These are phyloP conservation scores for Russula abietina DNA, from an alignment of 768 basidiomycete genomes.

Conservation along the genomic window DNA sequence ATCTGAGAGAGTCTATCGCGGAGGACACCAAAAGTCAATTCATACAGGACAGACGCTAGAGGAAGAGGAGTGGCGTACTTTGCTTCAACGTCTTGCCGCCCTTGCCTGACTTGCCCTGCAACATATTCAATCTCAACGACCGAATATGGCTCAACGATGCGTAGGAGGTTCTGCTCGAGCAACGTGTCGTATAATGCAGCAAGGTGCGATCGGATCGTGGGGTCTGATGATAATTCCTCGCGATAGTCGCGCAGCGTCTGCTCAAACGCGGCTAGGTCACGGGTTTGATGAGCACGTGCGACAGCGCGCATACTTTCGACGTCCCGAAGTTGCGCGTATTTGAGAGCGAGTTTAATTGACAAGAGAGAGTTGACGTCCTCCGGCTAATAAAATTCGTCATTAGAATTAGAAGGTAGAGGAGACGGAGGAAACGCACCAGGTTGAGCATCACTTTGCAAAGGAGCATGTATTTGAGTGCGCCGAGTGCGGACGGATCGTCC, in stretches of 20 bases:
- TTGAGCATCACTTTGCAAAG: constrained; percentile 98
- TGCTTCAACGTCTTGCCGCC: constrained; percentile 79
- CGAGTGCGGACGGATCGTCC: constrained; percentile 60
- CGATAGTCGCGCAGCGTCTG: constrained; percentile 80
- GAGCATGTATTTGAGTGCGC: constrained; percentile 95
- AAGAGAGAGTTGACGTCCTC: constrained; percentile 89
- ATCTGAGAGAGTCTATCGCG: constrained; percentile 80
- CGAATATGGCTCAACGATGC: constrained; percentile 95
- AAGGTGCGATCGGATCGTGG: constrained; percentile 92
- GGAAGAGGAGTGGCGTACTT: constrained; percentile 53
- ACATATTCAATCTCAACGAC: constrained; percentile 88
- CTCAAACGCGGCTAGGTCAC: constrained; percentile 88
- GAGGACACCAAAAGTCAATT: not conserved
- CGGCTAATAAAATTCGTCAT: constrained; percentile 48
- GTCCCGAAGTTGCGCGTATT: constrained; percentile 82
- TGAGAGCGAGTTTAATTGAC: constrained; percentile 78
- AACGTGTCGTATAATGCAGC: constrained; percentile 92
- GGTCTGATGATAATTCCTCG: constrained; percentile 89
- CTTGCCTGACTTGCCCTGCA: constrained; percentile 80
- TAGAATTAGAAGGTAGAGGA: not conserved
- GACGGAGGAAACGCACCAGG: constrained; percentile 49
- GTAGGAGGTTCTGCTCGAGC: constrained; percentile 88
- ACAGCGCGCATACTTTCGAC: constrained; percentile 95
- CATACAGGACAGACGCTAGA: not conserved
- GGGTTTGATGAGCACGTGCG: constrained; percentile 87